Conservation (phyloP, 108 stramenopile genomes). For the Epipyxis sp. region DNA sequence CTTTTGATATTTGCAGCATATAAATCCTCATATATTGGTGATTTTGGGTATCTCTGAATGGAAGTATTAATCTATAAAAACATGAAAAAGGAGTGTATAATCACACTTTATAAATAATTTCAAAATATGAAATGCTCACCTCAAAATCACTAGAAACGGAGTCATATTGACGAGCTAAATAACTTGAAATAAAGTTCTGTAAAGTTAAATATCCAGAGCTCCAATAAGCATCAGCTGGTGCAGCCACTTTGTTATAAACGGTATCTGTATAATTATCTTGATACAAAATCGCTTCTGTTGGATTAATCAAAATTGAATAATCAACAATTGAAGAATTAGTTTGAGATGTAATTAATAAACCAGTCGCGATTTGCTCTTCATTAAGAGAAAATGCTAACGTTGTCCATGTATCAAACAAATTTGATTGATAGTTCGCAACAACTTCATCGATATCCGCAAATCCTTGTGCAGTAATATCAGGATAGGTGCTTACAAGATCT, state of each 20-base stretch:
- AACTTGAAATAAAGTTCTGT: conserved; percentile 32
- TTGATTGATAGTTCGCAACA: neutral
- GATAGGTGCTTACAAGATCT: neutral
- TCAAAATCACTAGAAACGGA: neutral
- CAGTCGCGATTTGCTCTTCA: neutral
- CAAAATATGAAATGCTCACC: too few species aligned
- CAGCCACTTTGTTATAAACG: neutral
- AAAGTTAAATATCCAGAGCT: conserved; percentile 26
- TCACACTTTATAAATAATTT: too few species aligned
- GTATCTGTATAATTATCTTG: neutral
- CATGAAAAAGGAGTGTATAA: too few species aligned
- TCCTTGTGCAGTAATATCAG: neutral
- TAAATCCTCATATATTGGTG: conserved; percentile 3
- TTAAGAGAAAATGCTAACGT: neutral
- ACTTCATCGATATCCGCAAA: neutral
- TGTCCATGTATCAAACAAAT: conserved; percentile 29
- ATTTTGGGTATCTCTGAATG: conserved; percentile 14
- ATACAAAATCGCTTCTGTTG: neutral
- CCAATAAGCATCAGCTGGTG: neutral
- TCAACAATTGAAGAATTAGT: neutral
- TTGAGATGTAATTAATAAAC: conserved; percentile 2
- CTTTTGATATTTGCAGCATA: neutral
- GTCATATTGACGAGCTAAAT: conserved; percentile 14
- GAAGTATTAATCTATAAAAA: conserved; percentile 12
- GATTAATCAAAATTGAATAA: conserved; percentile 15